These are phyloP conservation scores for Herpetospermum pedunculosum DNA, from an alignment of 306 rosid genomes.

Conservation along the genomic window DNA sequence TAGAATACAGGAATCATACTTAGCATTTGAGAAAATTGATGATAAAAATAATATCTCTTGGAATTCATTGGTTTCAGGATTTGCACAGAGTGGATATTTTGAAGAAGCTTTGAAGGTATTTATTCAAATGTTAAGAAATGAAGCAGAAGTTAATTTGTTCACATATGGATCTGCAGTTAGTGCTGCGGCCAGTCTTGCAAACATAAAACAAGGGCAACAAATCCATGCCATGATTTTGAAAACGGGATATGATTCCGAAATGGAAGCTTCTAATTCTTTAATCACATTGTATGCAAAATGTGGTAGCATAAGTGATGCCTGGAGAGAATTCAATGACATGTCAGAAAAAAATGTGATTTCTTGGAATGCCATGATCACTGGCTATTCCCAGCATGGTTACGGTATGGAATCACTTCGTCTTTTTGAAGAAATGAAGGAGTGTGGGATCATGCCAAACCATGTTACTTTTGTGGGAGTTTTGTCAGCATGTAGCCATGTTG, in stretches of 20 bases:
- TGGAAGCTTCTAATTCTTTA: slow-evolving; percentile 72
- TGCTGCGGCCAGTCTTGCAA: slow-evolving; percentile 63
- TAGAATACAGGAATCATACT: slow-evolving; percentile 47
- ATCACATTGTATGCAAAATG: slow-evolving; percentile 77
- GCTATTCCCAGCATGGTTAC: slow-evolving; percentile 72
- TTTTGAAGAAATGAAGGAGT: slow-evolving; percentile 62
- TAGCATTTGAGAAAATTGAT: slow-evolving; percentile 44
- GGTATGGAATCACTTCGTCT: slow-evolving; percentile 56
- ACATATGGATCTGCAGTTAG: slow-evolving; percentile 75
- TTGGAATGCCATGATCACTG: slow-evolving; percentile 87
- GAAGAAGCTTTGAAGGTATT: slow-evolving; percentile 71
- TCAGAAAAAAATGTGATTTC: slow-evolving; percentile 59
- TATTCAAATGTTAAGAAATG: slow-evolving; percentile 43
- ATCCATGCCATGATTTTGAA: slow-evolving; percentile 63
- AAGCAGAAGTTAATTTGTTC: slow-evolving; percentile 50
- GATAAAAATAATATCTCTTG: slow-evolving; percentile 57
- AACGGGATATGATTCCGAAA: slow-evolving; percentile 60
- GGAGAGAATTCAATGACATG: slow-evolving; percentile 58
- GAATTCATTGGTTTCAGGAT: slow-evolving; percentile 79
- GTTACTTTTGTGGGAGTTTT: slow-evolving; percentile 77
- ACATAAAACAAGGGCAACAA: slow-evolving; percentile 55
- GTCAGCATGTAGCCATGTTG: slow-evolving; percentile 87
- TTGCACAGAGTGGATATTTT: slow-evolving; percentile 55
- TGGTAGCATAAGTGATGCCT: slow-evolving; percentile 56
- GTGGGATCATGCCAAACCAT: slow-evolving; percentile 46